Base-by-base conservation (phyloP, 176 grass and related monocot genomes). In the Ananas comosus region DNA sequence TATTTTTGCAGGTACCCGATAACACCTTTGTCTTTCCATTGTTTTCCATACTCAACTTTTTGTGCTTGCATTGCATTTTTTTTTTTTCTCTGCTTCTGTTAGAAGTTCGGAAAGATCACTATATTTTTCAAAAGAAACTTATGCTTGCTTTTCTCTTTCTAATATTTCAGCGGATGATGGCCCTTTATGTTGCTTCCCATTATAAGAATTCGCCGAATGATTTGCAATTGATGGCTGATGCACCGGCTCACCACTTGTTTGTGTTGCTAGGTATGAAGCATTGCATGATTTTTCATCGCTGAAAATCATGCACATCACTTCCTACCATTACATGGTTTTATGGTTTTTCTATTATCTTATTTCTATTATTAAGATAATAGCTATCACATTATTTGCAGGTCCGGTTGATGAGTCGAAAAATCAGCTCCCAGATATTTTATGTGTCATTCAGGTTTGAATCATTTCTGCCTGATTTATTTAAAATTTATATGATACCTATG, bases 181-280 rank as follows among this genome's bases (percentile, higher is more conserved):
- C 94, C 68, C 89, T 97, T 79, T 97, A 97, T 83, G 86, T 97
- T 83, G 89, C 94, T 77, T 97, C 93, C 51, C 93, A 97, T 50
- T 97, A 97, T 74, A 97, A 97, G 85, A 97, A 92, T 81, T 97
- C 94, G 57, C 94, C 94, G 16, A 92, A 92, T 97, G 94, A 97
- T 74, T 83, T 97, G 72, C 94, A 97, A 83, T 68, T 97, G 81
- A 97, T 97, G 94, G 89, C 94, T 25, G 94, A 97, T 86, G 94
- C 94, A 14, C 89, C 94, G 23, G 90, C 94, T 22, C 94, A 97
- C 74, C 94, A 88, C 80, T 70, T 97, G 25, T 97, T 97, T 79
- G 89, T 97, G 66, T 87, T 97, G 84, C 94, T 97, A 66, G 94
- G 94, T 97, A 97, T 70, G 56, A 9, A 69, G 63, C 47, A 13